A percentile compares a stretch with the other conserved stretches of the same genome.
Conservation (phyloP, 371 early-diverging fungal species). For the Aphelidium insulamus region DNA sequence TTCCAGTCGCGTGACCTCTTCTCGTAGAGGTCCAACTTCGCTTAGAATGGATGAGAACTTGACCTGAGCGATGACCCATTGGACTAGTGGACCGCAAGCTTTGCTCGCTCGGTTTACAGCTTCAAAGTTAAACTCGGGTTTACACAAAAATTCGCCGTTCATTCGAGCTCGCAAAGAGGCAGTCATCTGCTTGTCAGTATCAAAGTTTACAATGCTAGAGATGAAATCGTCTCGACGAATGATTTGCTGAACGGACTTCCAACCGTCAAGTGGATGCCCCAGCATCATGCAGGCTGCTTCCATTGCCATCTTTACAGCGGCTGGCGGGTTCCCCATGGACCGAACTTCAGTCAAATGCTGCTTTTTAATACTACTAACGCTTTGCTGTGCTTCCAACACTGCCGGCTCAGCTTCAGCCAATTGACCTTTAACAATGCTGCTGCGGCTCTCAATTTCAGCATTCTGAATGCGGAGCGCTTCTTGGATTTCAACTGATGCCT, state of each 20-base stretch:
- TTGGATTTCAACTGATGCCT: constrained; percentile 55
- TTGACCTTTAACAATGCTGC: constrained; percentile 59
- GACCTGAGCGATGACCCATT: constrained; percentile 95
- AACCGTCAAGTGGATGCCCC: constrained; percentile 60
- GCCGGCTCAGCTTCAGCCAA: constrained; percentile 91
- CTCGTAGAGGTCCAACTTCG: constrained; percentile 81
- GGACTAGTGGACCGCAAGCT: constrained; percentile 93
- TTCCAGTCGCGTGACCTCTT: constrained; percentile 73
- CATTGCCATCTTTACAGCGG: constrained; percentile 88
- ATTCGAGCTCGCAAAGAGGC: constrained; percentile 49
- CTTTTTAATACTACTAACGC: constrained; percentile 84
- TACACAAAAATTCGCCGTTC: constrained; percentile 42
- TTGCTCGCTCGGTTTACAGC: constrained; percentile 89
- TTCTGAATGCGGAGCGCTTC: constrained; percentile 51
- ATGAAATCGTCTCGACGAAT: constrained; percentile 96
- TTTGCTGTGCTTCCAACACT: constrained; percentile 81
- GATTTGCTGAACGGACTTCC: constrained; percentile 71
- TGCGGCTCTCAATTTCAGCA: constrained; percentile 54
- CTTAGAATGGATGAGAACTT: constrained; percentile 76
- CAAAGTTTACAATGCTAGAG: constrained; percentile 80
- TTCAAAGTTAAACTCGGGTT: constrained; percentile 80
- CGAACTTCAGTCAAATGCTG: constrained; percentile 95
- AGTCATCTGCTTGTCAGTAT: constrained; percentile 59
- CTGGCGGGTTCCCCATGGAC: constrained; percentile 93
- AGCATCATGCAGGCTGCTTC: constrained; percentile 90